phyloP scores from a whole-genome alignment of 306 rosid species.

The Dicorynia guianensis region DNA sequence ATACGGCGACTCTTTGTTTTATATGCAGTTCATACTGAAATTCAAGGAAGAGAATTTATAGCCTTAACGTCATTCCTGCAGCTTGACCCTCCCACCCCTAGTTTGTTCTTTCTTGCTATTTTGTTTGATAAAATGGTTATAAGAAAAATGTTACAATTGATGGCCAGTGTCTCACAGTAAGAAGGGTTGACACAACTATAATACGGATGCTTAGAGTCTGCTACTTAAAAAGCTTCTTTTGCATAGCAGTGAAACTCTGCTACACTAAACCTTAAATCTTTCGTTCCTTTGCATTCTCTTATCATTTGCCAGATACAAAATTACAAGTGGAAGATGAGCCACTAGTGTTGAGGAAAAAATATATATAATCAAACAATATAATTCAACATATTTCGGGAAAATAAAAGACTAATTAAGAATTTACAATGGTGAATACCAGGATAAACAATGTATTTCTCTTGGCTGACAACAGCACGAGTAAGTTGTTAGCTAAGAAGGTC shows the following conservation, averaged over 20 bases:
- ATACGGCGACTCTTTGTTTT: too few relatives aligned
- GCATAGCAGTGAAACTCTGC: constrained; percentile 39
- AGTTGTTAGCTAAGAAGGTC: constrained; percentile 50
- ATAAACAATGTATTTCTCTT: constrained; percentile 33
- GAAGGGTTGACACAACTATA: background rate
- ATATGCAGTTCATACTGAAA: too few relatives aligned
- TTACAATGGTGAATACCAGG: constrained; percentile 54
- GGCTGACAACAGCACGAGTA: constrained; percentile 38
- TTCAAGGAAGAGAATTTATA: too few relatives aligned
- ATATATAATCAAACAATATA: constrained; percentile 31
- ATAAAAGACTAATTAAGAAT: constrained; percentile 36
- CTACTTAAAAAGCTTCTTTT: constrained; percentile 13
- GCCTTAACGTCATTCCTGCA: too few relatives aligned
- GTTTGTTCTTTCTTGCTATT: too few relatives aligned
- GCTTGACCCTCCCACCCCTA: too few relatives aligned
- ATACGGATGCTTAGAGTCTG: background rate
- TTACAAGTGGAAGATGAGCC: constrained; percentile 56
- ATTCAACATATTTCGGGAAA: constrained; percentile 31
- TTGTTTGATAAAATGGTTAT: too few relatives aligned
- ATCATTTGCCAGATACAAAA: constrained; percentile 50
- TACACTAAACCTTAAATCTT: constrained; percentile 45
- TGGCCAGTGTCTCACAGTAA: background rate
- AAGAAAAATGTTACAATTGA: too few relatives aligned
- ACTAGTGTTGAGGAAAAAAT: constrained; percentile 34
- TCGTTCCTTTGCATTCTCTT: constrained; percentile 50